Evolutionary conservation across 2,329 filamentous ascomycete species (phyloP).

Genomic region (Penicillium vulpinum): DNA sequence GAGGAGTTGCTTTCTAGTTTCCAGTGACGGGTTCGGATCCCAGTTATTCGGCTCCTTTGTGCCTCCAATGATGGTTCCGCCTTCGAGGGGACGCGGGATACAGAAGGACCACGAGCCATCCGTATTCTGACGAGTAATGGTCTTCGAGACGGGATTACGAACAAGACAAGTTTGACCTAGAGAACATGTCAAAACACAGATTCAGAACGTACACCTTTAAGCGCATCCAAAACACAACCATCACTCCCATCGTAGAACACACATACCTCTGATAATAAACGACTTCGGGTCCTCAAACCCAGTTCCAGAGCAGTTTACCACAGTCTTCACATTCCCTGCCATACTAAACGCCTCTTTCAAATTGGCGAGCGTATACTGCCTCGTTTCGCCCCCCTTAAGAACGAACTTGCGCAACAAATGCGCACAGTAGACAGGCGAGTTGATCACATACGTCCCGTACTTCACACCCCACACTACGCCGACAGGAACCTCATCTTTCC

Average conservation of each 20-base stretch:
- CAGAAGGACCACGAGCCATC: constrained; percentile 65
- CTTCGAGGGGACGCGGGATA: constrained; percentile 61
- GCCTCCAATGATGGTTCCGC: constrained; percentile 66
- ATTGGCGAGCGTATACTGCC: constrained; percentile 29
- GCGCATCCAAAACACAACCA: not conserved
- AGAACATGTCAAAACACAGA: not conserved
- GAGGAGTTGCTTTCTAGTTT: constrained; percentile 53
- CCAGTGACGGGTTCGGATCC: constrained; percentile 51
- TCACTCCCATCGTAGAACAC: not conserved
- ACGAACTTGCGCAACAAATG: constrained; percentile 44
- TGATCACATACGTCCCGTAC: constrained; percentile 46
- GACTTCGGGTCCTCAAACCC: constrained; percentile 45
- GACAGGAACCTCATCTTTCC: constrained; percentile 30
- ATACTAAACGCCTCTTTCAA: constrained; percentile 42
- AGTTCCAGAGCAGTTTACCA: constrained; percentile 49
- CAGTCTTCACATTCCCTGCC: constrained; percentile 34
- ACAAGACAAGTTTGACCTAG: constrained; percentile 51
- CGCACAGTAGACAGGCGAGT: constrained; percentile 46
- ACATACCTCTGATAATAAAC: constrained; percentile 46
- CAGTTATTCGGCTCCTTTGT: constrained; percentile 64
- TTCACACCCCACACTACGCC: constrained; percentile 44
- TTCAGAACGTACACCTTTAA: not conserved
- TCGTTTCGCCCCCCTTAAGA: constrained; percentile 38
- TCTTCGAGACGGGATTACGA: constrained; percentile 45
- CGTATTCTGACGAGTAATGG: constrained; percentile 61